These are phyloP conservation scores for Maudiozyma barnettii DNA, from an alignment of 805 yeast genomes.

Conservation along the genomic window DNA sequence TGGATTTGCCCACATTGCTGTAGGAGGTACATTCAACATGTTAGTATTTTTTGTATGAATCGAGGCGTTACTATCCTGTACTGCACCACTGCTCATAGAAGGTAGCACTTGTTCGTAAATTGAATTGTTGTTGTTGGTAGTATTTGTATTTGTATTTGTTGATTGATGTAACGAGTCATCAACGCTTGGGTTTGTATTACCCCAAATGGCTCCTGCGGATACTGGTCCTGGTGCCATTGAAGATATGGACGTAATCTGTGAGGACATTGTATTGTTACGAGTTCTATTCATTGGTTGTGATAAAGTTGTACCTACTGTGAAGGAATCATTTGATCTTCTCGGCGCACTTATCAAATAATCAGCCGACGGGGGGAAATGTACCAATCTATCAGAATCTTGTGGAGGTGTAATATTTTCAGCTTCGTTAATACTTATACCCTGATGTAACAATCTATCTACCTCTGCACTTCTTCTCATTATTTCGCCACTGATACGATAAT, in stretches of 20 bases:
- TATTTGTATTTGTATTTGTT: neutral
- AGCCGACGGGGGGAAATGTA: constrained; percentile 22
- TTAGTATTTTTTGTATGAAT: neutral
- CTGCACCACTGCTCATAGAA: constrained; percentile 5
- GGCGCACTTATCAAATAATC: constrained; percentile 19
- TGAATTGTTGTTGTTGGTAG: constrained; percentile 7
- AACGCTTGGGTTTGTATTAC: constrained; percentile 14
- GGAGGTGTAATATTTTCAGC: constrained; percentile 23
- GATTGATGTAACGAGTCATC: constrained; percentile 10
- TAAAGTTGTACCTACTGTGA: constrained; percentile 10
- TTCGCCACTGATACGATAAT: constrained; percentile 6
- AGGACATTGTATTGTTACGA: constrained; percentile 28
- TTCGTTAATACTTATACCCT: constrained; percentile 12
- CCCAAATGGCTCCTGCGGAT: constrained; percentile 21
- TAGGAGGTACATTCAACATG: constrained; percentile 5
- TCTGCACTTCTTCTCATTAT: constrained; percentile 6
- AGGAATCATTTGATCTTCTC: constrained; percentile 27
- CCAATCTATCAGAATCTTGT: constrained; percentile 18
- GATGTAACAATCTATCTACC: constrained; percentile 6
- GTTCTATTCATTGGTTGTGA: constrained; percentile 24
- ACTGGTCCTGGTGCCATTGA: constrained; percentile 14
- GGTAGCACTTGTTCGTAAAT: constrained; percentile 13
- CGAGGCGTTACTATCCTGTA: neutral
- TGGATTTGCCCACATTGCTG: constrained; percentile 8
- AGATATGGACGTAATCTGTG: constrained; percentile 29